Evolutionary conservation across 805 yeast genomes (phyloP).

Genomic region (Candida nitratophila): DNA sequence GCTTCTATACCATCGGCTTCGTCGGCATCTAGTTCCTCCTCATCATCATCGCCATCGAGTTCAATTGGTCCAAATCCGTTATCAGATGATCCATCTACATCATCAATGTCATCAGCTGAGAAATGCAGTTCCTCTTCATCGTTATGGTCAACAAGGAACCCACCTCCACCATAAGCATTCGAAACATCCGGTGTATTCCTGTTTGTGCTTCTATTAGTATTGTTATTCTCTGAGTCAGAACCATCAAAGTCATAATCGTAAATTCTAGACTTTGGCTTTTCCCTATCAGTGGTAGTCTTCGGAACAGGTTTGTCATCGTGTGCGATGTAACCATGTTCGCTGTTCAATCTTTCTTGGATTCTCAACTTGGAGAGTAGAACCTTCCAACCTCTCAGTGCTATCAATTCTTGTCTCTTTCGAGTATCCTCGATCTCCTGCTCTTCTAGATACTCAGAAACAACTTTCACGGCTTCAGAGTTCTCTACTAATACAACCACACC

Average conservation of each 20-base stretch:
- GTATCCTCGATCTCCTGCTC: slow-evolving; percentile 44
- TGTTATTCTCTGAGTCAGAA: slow-evolving; percentile 18
- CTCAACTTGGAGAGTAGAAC: slow-evolving; percentile 42
- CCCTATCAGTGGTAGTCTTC: slow-evolving; percentile 1
- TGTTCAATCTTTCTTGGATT: slow-evolving; percentile 38
- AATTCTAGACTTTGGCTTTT: background rate
- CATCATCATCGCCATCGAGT: slow-evolving; percentile 12
- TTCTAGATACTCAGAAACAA: slow-evolving; percentile 40
- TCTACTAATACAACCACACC: slow-evolving; percentile 73
- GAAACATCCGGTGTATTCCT: slow-evolving; percentile 6
- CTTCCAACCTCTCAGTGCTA: slow-evolving; percentile 49
- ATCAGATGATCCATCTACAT: background rate
- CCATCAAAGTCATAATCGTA: slow-evolving; percentile 8
- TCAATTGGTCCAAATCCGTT: background rate
- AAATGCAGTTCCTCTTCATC: slow-evolving; percentile 1
- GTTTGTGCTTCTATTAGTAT: slow-evolving; percentile 10
- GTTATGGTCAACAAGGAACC: background rate
- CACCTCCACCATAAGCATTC: slow-evolving; percentile 12
- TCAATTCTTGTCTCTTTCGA: slow-evolving; percentile 35
- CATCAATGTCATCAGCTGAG: background rate
- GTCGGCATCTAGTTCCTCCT: slow-evolving; percentile 3
- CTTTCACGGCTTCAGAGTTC: slow-evolving; percentile 50
- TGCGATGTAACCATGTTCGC: slow-evolving; percentile 38
- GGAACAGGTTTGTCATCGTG: slow-evolving; percentile 8
- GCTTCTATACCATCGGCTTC: background rate